Base-by-base conservation (phyloP, 148 eudicot species). In the Fagopyrum homotropicum region DNA sequence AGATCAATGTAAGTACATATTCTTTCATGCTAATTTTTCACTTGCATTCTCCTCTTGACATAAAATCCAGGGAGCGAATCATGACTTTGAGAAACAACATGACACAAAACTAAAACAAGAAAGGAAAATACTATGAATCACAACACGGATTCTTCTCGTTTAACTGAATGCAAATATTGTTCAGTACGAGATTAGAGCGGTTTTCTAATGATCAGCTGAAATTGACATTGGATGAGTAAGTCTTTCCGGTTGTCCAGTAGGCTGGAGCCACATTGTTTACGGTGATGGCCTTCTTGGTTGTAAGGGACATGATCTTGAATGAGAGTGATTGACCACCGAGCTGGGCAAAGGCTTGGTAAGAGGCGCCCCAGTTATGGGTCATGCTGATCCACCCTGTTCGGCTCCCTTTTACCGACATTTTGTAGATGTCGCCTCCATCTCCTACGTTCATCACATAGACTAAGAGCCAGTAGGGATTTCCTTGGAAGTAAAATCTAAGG, bases 301-400 rank as follows among this genome's bases (percentile, higher is more conserved):
- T 76, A 80, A 76, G 79, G 9, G 91, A 90, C 63, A 80, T 80
- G 19, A 89, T 4, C 78, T 85, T 93, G 76, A 93, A 93, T 29
- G 90, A 86, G 19, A 93, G 86, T 19, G 85, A 0, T 78, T 93
- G 92, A 10, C 98, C 98, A 2, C 80, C 77, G 6, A 93, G 82
- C 45, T 87, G 74, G 6, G 93, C 82, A 73, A 93, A 90, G 2
- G 92, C 96, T 73, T 93, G 98, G 75, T 88, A 93, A 0, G 96
- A 89, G 57, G 93, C 96, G 14, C 98, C 98, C 98, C 98, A 93
- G 73, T 93, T 93, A 72, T 89, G 98, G 91, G 87, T 89, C 98
- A 93, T 93, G 81, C 83, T 78, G n/a, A 90, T 87, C 96, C 98
- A 93, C 0, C 83, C 84, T 1, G 96, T 85, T 72, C 17, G 80